Conservation (phyloP, 768 basidiomycete species). For the Nevesoporus exiguus region DNA sequence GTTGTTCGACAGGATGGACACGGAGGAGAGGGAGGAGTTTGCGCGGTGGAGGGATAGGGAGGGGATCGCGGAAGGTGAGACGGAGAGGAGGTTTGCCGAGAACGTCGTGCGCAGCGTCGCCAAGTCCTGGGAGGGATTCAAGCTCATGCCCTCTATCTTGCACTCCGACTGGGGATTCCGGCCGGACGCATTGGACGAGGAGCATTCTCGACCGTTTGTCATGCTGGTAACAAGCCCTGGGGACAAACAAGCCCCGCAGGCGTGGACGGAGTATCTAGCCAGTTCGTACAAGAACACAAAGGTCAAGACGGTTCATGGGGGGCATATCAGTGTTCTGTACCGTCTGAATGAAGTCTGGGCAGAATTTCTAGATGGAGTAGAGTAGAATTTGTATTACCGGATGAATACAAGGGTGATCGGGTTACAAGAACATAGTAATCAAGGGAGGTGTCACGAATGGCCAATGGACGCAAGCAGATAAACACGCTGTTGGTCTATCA, state of each 20-base stretch:
- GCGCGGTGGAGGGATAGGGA: slow-evolving; percentile 40
- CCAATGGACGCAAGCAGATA: slow-evolving; percentile 21
- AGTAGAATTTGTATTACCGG: slow-evolving; percentile 12
- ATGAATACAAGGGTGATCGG: neutral
- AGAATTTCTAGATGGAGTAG: slow-evolving; percentile 23
- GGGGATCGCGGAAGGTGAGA: slow-evolving; percentile 41
- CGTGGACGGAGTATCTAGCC: slow-evolving; percentile 47
- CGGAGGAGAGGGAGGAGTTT: slow-evolving; percentile 31
- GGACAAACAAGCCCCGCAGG: slow-evolving; percentile 41
- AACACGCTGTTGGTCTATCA: slow-evolving; percentile 39
- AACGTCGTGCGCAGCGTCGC: slow-evolving; percentile 47
- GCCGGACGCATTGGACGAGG: slow-evolving; percentile 42
- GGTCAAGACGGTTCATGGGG: slow-evolving; percentile 42
- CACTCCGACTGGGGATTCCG: slow-evolving; percentile 53
- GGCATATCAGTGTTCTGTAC: slow-evolving; percentile 47
- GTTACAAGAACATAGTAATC: slow-evolving; percentile 8
- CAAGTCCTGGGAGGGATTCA: slow-evolving; percentile 51
- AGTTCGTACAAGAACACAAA: slow-evolving; percentile 42
- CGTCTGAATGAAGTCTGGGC: slow-evolving; percentile 46
- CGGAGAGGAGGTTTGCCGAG: slow-evolving; percentile 39
- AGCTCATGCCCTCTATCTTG: slow-evolving; percentile 38
- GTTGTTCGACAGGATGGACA: slow-evolving; percentile 42
- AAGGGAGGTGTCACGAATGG: slow-evolving; percentile 19
- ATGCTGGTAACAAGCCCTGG: slow-evolving; percentile 40
- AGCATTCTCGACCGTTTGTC: slow-evolving; percentile 43